Evolutionary conservation across 805 yeast genomes (phyloP).

Genomic region (Zygoascus tannicola): DNA sequence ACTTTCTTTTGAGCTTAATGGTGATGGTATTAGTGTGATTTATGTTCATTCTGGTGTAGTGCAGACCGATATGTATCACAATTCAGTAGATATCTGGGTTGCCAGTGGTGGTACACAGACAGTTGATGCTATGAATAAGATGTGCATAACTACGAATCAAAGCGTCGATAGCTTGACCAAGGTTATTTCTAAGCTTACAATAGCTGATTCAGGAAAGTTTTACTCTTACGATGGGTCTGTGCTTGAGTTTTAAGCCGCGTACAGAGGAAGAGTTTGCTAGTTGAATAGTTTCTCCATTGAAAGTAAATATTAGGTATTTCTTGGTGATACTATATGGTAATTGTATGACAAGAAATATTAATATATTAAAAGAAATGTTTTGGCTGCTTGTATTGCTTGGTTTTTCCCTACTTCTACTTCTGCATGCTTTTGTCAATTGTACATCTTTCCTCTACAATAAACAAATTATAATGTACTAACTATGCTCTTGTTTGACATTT

Average conservation of each 20-base stretch:
- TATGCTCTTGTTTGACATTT: no score
- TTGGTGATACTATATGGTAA: no score
- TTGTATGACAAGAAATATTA: no score
- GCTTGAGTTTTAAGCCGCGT: constrained; percentile 8
- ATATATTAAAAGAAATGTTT: no score
- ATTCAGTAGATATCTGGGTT: constrained; percentile 3
- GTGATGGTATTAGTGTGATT: constrained; percentile 25
- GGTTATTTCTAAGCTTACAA: constrained; percentile 18
- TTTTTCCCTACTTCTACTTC: no score
- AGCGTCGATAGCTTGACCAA: constrained; percentile 19
- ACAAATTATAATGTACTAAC: no score
- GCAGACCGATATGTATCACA: constrained; percentile 28
- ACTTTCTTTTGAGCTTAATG: constrained; percentile 22
- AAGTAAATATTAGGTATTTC: no score
- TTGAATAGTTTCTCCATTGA: no score
- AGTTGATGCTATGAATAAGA: constrained; percentile 1
- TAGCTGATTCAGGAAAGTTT: constrained; percentile 22
- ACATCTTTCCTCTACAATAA: no score
- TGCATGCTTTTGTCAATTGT: no score
- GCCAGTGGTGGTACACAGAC: constrained; percentile 2
- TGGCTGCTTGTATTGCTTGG: no score
- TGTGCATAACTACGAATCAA: constrained; percentile 18
- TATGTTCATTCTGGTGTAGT: constrained; percentile 35
- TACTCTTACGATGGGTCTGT: constrained; percentile 10
- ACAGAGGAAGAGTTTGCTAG: no score